Percentiles rank a stretch among this genome's conserved stretches.
Evolutionary conservation across 179 eudicot genomes (phyloP).

Genomic region (Pouteria campechiana): DNA sequence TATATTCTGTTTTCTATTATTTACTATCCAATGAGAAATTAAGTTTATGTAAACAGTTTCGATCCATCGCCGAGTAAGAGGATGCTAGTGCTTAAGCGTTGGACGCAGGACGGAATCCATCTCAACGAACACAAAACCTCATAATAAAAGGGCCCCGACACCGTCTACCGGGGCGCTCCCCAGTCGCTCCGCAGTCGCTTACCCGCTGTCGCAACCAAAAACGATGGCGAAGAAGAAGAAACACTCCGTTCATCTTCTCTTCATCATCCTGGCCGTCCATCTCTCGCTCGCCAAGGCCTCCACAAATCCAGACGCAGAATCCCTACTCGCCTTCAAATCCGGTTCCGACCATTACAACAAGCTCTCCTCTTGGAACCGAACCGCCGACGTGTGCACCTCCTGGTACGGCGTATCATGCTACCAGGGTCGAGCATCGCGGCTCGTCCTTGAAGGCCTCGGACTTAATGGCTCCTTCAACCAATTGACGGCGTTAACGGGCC

Average conservation of each 20-base stretch:
- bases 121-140: too few species aligned
- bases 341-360: slow-evolving; percentile 21
- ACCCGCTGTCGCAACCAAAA: too few species aligned
- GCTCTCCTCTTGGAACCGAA: slow-evolving; percentile 29
- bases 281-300: slow-evolving; percentile 6
- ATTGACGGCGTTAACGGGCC: slow-evolving; percentile 32
- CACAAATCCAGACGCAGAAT: slow-evolving; percentile 23
- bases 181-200: too few species aligned
- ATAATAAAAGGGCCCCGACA: too few species aligned
- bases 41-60: too few species aligned
- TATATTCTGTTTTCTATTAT: too few species aligned
- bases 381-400: slow-evolving; percentile 26
- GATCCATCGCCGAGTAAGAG: too few species aligned
- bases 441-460: slow-evolving; percentile 47
- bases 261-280: slow-evolving; percentile 6
- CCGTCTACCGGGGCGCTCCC: too few species aligned
- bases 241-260: not conserved
- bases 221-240: slow-evolving; percentile 13
- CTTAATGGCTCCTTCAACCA: slow-evolving; percentile 26
- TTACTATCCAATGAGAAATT: too few species aligned
- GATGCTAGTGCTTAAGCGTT: too few species aligned
- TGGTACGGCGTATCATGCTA: slow-evolving; percentile 52
- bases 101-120: too few species aligned
- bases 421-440: slow-evolving; percentile 37
- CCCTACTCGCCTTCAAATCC: slow-evolving; percentile 51